Evolutionary conservation across 352 stramenopile species (phyloP).

Genomic region (Phytopythium delawarense): DNA sequence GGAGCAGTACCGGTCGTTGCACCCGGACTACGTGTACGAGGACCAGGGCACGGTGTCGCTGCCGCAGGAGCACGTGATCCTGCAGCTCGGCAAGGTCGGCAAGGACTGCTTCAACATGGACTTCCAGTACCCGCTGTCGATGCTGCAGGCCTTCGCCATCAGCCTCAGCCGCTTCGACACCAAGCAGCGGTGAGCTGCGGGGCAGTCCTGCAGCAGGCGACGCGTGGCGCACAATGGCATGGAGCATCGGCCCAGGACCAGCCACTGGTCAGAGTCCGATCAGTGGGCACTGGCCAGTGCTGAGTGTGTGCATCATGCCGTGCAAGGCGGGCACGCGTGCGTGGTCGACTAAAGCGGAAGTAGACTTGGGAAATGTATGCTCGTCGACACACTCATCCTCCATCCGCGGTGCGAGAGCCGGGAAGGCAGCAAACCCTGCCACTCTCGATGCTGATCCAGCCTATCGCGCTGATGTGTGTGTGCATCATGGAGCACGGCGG

Average conservation of each 20-base stretch:
- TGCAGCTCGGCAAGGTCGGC: constrained; percentile 85
- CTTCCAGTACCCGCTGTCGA: constrained; percentile 90
- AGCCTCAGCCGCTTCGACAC: constrained; percentile 90
- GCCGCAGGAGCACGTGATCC: constrained; percentile 75
- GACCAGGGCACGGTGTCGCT: constrained; percentile 82
- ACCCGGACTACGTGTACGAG: constrained; percentile 73
- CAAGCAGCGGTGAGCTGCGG: constrained; percentile 57
- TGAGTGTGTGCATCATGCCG: neutral
- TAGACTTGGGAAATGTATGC: constrained; percentile 6
- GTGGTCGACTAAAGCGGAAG: neutral
- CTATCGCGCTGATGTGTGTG: neutral
- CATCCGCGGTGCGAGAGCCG: neutral
- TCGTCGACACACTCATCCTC: constrained; percentile 2
- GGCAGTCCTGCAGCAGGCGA: neutral
- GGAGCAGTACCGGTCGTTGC: constrained; percentile 64
- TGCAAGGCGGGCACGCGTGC: neutral
- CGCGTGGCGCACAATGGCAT: neutral
- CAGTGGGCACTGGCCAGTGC: neutral
- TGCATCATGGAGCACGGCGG: neutral
- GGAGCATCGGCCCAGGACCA: no score
- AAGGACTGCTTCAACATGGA: constrained; percentile 96
- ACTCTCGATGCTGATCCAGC: neutral
- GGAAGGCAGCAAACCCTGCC: neutral
- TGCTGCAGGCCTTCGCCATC: constrained; percentile 92
- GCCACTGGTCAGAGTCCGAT: no score